Evolutionary conservation across 108 stramenopile species (phyloP).

Genomic region (Skeletonema menzelii): DNA sequence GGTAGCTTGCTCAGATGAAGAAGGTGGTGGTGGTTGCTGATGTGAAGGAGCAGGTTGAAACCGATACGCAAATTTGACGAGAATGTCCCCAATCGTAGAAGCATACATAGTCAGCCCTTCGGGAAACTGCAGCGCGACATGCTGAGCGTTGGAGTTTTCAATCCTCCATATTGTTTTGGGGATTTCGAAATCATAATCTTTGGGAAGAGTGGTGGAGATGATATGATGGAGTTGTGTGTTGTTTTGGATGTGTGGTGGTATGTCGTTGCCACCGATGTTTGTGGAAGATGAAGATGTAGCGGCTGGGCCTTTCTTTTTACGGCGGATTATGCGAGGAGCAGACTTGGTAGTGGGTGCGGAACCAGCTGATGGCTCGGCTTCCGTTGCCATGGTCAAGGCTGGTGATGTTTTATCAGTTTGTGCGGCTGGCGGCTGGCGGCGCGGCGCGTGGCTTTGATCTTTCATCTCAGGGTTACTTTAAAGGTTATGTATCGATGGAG

Average conservation of each 20-base stretch:
- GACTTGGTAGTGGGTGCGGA: neutral
- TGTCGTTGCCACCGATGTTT: neutral
- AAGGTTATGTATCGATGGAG: too few species aligned
- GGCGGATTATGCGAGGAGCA: conserved; percentile 17
- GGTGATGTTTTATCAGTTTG: neutral
- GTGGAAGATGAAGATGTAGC: neutral
- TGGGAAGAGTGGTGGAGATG: conserved; percentile 66
- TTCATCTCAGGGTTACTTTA: too few species aligned
- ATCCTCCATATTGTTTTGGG: conserved; percentile 90
- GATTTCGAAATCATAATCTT: conserved; percentile 83
- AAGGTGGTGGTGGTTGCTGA: neutral
- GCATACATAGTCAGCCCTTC: conserved; percentile 97
- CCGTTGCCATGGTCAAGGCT: neutral
- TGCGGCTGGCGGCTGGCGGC: neutral
- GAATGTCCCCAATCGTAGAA: conserved; percentile 91
- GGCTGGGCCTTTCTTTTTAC: conserved; percentile 2
- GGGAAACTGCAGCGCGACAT: conserved; percentile 96
- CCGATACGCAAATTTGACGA: conserved; percentile 69
- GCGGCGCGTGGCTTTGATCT: too few species aligned
- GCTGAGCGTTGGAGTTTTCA: conserved; percentile 43
- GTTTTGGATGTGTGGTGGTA: conserved; percentile 31
- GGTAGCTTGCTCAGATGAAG: too few species aligned
- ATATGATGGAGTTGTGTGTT: conserved; percentile 30
- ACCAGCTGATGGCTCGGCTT: neutral
- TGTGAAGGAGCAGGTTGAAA: neutral